phyloP scores from a whole-genome alignment of 2,329 filamentous ascomycete species.

The Westerdykella sp. region DNA sequence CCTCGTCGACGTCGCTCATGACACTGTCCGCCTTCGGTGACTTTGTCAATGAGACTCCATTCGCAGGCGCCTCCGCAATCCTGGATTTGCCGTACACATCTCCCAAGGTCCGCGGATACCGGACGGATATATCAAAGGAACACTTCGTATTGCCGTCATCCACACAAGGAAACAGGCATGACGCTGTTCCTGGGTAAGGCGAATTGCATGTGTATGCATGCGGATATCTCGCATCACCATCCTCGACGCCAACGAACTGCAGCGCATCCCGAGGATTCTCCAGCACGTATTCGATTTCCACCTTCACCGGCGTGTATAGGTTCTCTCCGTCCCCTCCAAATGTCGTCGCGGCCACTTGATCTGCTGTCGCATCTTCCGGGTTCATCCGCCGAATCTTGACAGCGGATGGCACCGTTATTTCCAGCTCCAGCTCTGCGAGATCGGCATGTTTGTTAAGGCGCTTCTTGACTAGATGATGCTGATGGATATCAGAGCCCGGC shows the following conservation, averaged over 20 bases:
- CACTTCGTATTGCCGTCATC: constrained; percentile 77
- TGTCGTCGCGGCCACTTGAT: constrained; percentile 7
- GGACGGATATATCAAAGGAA: constrained; percentile 83
- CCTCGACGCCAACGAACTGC: constrained; percentile 82
- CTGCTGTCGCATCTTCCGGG: constrained; percentile 40
- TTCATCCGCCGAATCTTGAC: constrained; percentile 58
- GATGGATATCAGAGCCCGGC: constrained; percentile 56
- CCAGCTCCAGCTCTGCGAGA: constrained; percentile 52
- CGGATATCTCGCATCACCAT: constrained; percentile 74
- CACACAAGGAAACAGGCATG: constrained; percentile 86
- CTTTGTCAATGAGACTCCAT: constrained; percentile 6
- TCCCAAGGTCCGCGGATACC: constrained; percentile 77
- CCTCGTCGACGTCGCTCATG: constrained; percentile 32
- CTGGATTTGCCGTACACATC: constrained; percentile 54
- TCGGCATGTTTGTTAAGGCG: constrained; percentile 56
- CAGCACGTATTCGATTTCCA: constrained; percentile 71
- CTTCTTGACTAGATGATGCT: constrained; percentile 70
- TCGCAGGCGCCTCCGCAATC: constrained; percentile 9
- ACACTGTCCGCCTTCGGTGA: constrained; percentile 26
- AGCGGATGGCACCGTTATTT: constrained; percentile 53
- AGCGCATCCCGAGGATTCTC: constrained; percentile 75
- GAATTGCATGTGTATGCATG: constrained; percentile 87
- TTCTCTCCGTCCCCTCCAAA: constrained; percentile 17
- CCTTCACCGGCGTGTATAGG: constrained; percentile 53
- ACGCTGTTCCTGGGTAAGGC: constrained; percentile 69